Evolutionary conservation across 768 basidiomycete species (phyloP).

Genomic region (Lactarius evosmus): DNA sequence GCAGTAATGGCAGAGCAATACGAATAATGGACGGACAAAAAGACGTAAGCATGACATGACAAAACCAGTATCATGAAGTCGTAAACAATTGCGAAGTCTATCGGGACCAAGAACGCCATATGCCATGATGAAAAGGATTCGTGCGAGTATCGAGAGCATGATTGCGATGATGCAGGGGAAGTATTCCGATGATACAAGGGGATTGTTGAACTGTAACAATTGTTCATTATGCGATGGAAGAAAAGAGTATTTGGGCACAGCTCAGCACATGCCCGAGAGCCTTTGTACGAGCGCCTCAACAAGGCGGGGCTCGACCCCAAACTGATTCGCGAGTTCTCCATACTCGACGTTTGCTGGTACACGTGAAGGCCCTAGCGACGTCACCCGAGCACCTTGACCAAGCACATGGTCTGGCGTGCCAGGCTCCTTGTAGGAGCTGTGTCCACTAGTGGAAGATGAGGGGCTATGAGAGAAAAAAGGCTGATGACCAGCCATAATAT

Average conservation of each 20-base stretch:
- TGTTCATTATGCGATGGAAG: slow-evolving; percentile 15
- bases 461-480: slow-evolving; percentile 25
- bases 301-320: slow-evolving; percentile 26
- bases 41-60: slow-evolving; percentile 25
- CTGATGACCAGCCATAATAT: slow-evolving; percentile 14
- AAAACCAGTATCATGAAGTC: slow-evolving; percentile 28
- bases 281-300: slow-evolving; percentile 27
- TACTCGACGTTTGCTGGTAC: slow-evolving; percentile 18
- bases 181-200: slow-evolving; percentile 23
- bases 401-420: slow-evolving; percentile 24
- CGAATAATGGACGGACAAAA: slow-evolving; percentile 22
- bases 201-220: slow-evolving; percentile 8
- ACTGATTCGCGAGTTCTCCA: slow-evolving; percentile 25
- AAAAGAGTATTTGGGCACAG: neutral
- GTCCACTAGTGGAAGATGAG: slow-evolving; percentile 23
- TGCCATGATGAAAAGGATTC: slow-evolving; percentile 22
- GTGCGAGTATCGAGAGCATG: slow-evolving; percentile 24
- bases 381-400: slow-evolving; percentile 60
- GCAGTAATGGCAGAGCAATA: slow-evolving; percentile 29
- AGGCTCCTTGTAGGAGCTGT: slow-evolving; percentile 23
- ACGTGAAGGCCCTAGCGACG: slow-evolving; percentile 54
- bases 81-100: slow-evolving; percentile 23
- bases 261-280: slow-evolving; percentile 27
- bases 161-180: slow-evolving; percentile 23
- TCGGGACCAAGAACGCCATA: slow-evolving; percentile 16